A percentile compares a stretch with the other conserved stretches of the same genome.
Conservation (phyloP, 352 stramenopile species). For the Elongisporangium anandrum region DNA sequence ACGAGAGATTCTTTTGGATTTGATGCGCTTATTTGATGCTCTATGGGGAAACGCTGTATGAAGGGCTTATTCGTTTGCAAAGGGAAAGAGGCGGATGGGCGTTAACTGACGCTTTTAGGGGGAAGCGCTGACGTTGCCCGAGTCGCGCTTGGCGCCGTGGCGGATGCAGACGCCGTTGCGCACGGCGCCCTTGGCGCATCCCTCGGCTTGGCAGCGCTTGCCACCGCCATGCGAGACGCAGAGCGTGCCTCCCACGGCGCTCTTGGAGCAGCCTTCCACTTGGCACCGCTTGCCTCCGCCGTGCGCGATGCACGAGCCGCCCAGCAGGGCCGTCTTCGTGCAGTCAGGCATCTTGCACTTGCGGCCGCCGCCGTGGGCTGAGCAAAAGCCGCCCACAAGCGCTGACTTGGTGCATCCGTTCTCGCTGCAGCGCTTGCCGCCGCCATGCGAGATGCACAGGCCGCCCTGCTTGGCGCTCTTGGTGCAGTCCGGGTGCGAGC, state of each 20-base stretch:
- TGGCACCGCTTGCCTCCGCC: conserved; percentile 79
- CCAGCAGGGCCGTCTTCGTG: conserved; percentile 73
- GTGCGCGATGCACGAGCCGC: conserved; percentile 78
- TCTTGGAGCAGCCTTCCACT: conserved; percentile 59
- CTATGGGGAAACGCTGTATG: background rate
- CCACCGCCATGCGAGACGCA: conserved; percentile 73
- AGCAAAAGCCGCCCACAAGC: conserved; percentile 80
- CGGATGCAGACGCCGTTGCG: conserved; percentile 86
- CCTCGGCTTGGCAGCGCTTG: conserved; percentile 65
- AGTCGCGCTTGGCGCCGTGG: conserved; percentile 69
- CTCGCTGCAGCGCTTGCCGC: conserved; percentile 77
- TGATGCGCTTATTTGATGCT: background rate
- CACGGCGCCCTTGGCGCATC: conserved; percentile 82
- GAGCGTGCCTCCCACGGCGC: conserved; percentile 52
- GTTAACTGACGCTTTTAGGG: conserved; percentile 7
- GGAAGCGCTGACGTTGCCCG: conserved; percentile 6
- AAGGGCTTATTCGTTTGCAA: background rate
- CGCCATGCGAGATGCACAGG: conserved; percentile 77
- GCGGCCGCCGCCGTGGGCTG: conserved; percentile 68
- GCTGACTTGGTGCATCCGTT: conserved; percentile 74
- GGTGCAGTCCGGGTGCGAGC: conserved; percentile 62
- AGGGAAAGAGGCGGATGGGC: background rate
- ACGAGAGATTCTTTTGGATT: background rate
- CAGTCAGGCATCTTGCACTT: conserved; percentile 71
- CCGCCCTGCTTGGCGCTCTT: conserved; percentile 85